Evolutionary conservation across 2,329 filamentous ascomycete genomes (phyloP), one percentile per base, ranked within the genome.

Genomic region (Drechslerella dactyloides): DNA sequence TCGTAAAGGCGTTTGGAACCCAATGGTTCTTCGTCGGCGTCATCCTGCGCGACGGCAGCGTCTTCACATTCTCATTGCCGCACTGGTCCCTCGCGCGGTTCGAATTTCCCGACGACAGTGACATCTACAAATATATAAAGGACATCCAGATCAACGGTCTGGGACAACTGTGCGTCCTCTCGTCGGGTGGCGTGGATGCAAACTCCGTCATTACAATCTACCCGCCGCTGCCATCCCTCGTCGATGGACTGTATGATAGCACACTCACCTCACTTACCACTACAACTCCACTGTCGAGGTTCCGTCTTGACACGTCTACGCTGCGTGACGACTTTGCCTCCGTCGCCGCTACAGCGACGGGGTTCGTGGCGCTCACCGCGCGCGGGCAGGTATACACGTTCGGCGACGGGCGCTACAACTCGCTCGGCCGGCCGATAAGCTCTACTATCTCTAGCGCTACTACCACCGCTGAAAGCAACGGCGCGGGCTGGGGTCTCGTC

Each of bases 321-420:
- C 42, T 23, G 4, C 1, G n/a, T 2, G 57, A 57, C 10, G 21
- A 8, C 24, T 70, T 70, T 30, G 55, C 19, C 24, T 33, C 54
- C 8, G 44, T 70, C 1, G 24, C 46, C 5, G 50, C 66, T 23
- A 70, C 66, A 23, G 46, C 59, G 6, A 70, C 66, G 1, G 66
- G 66, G 1, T 70, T 70, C 30, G 46, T 70, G 11, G 59, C 59
- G 2, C 23, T 70, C 30, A 63, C 66, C 1, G 58, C 58, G 27
- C 30, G 13, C 8, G 59, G 66, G 1, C 63, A 57, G 17, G 48
- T 70, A n/a, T 64, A 63, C 19, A 70, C 66, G 30, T 64, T 63
- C 53, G 66, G 66, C 10, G 66, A 70, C 13, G 51, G 37, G n/a
- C 60, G 66, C 13, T 64, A 58, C 56, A 70, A 70, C 37, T 70